Base-by-base conservation (phyloP, 2,329 filamentous ascomycete species). In the Hyphodiscus sp. region DNA sequence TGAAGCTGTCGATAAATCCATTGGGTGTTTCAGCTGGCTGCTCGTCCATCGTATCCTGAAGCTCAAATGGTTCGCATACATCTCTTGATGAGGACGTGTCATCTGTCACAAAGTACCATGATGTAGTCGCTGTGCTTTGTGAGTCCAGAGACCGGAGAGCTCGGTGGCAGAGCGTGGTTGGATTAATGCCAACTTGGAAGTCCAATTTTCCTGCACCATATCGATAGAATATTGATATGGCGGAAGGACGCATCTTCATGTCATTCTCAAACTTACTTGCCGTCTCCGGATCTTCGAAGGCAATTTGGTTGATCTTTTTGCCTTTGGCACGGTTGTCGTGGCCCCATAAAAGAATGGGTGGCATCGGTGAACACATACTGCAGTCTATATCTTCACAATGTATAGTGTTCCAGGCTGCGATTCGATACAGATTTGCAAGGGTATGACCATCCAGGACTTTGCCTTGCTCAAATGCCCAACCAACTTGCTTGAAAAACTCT, bases 231-330 rank as follows among this genome's bases (percentile, higher is more conserved):
- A 71, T 68, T 18, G 71, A 57, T 45, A 78, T 74, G 1, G 73
- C 63, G 0, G 67, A 49, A 2, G 77, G 74, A 13, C 74, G 69
- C 18, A 64, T 64, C 59, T 83, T 82, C 11, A 80, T 62, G 1
- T 69, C 68, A 41, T 71, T 69, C 60, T 83, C 81, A 56, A 75
- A 81, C 0, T 63, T 53, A 1, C 73, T 74, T 29, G 79, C 78
- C 55, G 74, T 70, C 52, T 72, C 63, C 0, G 74, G 72, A 57
- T 82, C 73, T 61, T 83, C 81, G 47, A 74, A 75, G 1, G 76
- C 71, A 15, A 67, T 68, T 19, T 76, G 60, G 38, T 67, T 68
- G 1, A 16, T 18, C 20, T 15, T 20, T n/a, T 43, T 23, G 13
- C 7, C 15, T 18, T 52, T 48, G 4, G 64, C 61, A 13, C 62